These are phyloP conservation scores for Styphnolobium japonicum DNA, from an alignment of 306 rosid species.

Conservation along the genomic window DNA sequence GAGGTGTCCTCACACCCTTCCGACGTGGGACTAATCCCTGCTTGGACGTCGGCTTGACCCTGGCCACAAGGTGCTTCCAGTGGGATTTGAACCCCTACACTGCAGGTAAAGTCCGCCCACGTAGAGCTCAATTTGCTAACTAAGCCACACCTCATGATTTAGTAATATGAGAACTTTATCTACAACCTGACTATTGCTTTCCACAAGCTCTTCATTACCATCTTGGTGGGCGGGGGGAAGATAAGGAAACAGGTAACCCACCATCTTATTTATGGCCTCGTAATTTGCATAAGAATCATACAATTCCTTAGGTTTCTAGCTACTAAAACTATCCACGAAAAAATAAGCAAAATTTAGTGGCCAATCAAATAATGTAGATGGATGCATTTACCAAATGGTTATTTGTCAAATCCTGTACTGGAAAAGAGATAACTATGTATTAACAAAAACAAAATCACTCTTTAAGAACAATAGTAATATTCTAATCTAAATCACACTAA, in stretches of 20 bases:
- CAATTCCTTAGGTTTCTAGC: background rate
- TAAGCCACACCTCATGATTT: no score
- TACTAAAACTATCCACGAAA: background rate
- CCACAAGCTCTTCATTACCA: background rate
- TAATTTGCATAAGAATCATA: background rate
- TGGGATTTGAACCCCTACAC: no score
- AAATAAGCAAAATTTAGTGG: background rate
- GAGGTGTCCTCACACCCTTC: no score
- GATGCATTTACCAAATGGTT: slow-evolving; percentile 1
- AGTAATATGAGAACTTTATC: no score
- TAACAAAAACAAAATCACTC: background rate
- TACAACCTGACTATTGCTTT: no score
- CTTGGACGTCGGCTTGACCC: no score
- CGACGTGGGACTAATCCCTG: no score
- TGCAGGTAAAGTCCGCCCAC: no score
- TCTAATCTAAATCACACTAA: background rate
- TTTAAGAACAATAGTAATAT: background rate
- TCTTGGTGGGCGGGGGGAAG: background rate
- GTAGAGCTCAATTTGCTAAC: no score
- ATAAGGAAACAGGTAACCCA: background rate
- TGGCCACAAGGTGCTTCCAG: no score
- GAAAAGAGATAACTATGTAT: background rate
- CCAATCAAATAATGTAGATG: background rate
- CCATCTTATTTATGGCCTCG: background rate
- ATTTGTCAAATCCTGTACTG: background rate